phyloP scores from a whole-genome alignment of 1,284 basidiomycete species.

The Peniophora sp. region DNA sequence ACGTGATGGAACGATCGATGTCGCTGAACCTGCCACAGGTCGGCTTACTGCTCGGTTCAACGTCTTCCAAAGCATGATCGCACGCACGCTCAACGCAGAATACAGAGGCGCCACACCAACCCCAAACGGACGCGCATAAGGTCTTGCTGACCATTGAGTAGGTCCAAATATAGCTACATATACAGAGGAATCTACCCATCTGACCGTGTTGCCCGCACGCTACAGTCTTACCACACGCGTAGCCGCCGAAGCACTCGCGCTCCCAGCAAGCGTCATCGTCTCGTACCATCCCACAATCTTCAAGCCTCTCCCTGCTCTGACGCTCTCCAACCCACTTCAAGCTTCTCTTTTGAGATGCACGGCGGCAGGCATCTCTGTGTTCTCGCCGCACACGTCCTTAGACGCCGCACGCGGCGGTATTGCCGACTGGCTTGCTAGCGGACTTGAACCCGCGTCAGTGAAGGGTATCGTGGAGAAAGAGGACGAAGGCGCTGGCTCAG shows the following conservation, averaged over 20 bases:
- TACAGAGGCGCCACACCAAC: slow-evolving; percentile 62
- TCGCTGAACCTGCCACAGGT: slow-evolving; percentile 41
- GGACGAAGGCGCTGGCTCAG: slow-evolving; percentile 45
- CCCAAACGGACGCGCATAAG: slow-evolving; percentile 45
- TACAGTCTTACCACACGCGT: slow-evolving; percentile 73
- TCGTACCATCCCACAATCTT: slow-evolving; percentile 93
- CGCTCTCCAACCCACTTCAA: slow-evolving; percentile 75
- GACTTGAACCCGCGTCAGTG: slow-evolving; percentile 17
- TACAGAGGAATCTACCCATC: slow-evolving; percentile 1
- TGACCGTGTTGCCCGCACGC: no score
- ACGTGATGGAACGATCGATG: slow-evolving; percentile 6
- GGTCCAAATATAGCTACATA: slow-evolving; percentile 17
- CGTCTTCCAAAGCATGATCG: slow-evolving; percentile 2
- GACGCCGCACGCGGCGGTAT: slow-evolving; percentile 80
- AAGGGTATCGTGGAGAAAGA: slow-evolving; percentile 23
- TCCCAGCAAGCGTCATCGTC: slow-evolving; percentile 62
- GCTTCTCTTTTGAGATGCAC: slow-evolving; percentile 72
- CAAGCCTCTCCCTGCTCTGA: slow-evolving; percentile 71
- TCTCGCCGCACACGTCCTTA: slow-evolving; percentile 81
- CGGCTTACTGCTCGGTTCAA: slow-evolving; percentile 69
- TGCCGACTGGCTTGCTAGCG: slow-evolving; percentile 69
- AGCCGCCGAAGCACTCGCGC: slow-evolving; percentile 63
- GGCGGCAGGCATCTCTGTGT: slow-evolving; percentile 79
- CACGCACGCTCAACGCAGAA: slow-evolving; percentile 1
- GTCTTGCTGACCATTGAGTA: slow-evolving; percentile 85